Evolutionary conservation across 2,329 filamentous ascomycete genomes (phyloP).

Genomic region (Phaeoacremonium minimum): DNA sequence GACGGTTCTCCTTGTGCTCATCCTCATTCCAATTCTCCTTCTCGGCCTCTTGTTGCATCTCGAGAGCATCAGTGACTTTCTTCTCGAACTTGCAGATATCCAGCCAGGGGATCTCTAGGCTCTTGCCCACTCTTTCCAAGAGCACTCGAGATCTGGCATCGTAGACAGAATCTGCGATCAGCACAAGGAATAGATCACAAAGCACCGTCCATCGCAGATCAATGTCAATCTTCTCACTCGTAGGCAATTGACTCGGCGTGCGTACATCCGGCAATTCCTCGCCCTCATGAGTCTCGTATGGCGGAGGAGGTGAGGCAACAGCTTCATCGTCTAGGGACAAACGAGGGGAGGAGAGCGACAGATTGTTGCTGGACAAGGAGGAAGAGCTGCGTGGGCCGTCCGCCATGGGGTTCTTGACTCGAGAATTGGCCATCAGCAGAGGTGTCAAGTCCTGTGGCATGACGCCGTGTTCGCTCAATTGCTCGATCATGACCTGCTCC

Average conservation of each 20-base stretch:
- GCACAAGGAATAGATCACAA: constrained; percentile 88
- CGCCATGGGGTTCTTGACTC: constrained; percentile 89
- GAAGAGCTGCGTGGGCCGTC: constrained; percentile 24
- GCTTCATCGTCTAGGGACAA: constrained; percentile 34
- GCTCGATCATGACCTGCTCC: constrained; percentile 98
- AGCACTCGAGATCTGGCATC: constrained; percentile 83
- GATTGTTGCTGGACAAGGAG: constrained; percentile 4
- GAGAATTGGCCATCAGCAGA: constrained; percentile 83
- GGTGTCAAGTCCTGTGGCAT: constrained; percentile 78
- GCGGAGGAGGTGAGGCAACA: constrained; percentile 47
- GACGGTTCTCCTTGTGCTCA: constrained; percentile 82
- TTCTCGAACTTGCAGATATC: constrained; percentile 98
- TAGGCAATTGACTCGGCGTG: constrained; percentile 77
- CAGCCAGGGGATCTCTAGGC: constrained; percentile 79
- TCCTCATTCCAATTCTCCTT: constrained; percentile 98
- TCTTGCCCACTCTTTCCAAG: constrained; percentile 76
- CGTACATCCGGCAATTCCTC: constrained; percentile 75
- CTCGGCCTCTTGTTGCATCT: constrained; percentile 93
- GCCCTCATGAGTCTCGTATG: constrained; percentile 59
- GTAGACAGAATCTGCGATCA: constrained; percentile 95
- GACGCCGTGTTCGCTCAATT: constrained; percentile 88
- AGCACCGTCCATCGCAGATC: constrained; percentile 96
- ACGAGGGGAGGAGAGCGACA: constrained; percentile 13
- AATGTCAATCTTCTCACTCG: constrained; percentile 83
- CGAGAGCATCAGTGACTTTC: constrained; percentile 89